Evolutionary conservation across 441 rosid species (phyloP).

Genomic region (Pelargonium myrrhifolium): DNA sequence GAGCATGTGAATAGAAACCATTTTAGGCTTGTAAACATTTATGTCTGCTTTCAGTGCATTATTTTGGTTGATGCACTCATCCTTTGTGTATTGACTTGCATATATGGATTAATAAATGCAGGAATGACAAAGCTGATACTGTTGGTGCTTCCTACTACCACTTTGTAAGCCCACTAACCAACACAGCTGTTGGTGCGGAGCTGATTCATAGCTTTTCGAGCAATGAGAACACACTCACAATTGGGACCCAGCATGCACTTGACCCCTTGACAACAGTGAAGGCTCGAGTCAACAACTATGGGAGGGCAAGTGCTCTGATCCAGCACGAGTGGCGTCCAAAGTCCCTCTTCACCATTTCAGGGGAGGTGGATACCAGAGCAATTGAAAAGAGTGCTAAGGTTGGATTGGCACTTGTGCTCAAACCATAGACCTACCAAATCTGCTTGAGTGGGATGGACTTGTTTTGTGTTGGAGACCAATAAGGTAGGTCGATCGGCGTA

Average conservation of each 20-base stretch:
- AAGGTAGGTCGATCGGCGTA: constrained; percentile 21
- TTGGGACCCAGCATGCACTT: constrained; percentile 77
- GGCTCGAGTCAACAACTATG: constrained; percentile 82
- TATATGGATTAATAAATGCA: constrained; percentile 22
- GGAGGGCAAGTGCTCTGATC: constrained; percentile 72
- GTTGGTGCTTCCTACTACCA: constrained; percentile 83
- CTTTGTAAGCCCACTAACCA: constrained; percentile 64
- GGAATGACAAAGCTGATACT: constrained; percentile 78
- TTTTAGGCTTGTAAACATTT: not conserved
- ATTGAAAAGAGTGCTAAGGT: constrained; percentile 88
- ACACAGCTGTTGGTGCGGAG: constrained; percentile 94
- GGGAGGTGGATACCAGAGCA: constrained; percentile 89
- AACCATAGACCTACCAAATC: constrained; percentile 38
- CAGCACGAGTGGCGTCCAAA: constrained; percentile 93
- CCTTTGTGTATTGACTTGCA: not conserved
- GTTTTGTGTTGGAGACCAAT: constrained; percentile 25
- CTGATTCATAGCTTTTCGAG: constrained; percentile 69
- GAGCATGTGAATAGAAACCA: not conserved
- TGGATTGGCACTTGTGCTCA: constrained; percentile 77
- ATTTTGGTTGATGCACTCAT: constrained; percentile 2
- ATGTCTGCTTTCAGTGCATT: not conserved
- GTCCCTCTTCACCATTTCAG: constrained; percentile 75
- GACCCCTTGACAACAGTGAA: constrained; percentile 84
- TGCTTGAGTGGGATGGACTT: constrained; percentile 5
- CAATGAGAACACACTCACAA: constrained; percentile 66